Base-by-base conservation (phyloP, 345 rosid species). In the Citrus cavaleriei region DNA sequence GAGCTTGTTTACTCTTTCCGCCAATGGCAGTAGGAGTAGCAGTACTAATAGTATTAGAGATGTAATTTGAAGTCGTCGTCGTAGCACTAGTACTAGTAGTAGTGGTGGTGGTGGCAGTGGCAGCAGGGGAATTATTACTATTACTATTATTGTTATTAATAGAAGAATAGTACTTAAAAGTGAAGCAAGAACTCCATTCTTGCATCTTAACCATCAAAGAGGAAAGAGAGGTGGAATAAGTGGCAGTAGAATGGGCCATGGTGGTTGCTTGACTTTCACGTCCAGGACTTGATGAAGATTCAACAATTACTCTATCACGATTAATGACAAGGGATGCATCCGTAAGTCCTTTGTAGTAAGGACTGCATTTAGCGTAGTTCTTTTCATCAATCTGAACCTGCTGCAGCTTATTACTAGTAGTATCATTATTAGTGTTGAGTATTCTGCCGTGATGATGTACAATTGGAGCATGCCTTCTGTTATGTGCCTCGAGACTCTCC, bases 311-410 rank as follows among this genome's bases (percentile, higher is more conserved):
- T 57, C 22, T 82, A 28, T 77, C 80, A 0, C 82, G 79, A 32
- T 67, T 82, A 46, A 83, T 61, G 24, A 69, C 70, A 8, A 87
- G 90, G 49, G 91, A 80, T 6, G 82, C 74, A 78, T 90, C 86
- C 3, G 87, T 85, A 34, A 86, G 87, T 16, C 89, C 93, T 64
- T 82, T 88, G 66, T 86, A 88, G 77, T 90, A 90, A 6, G 93
- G 93, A 57, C 93, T 90, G 76, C 90, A 87, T 58, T 77, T 79
- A 10, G 70, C 62, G 66, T 54, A 54, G 58, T 85, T 81, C 83
- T 62, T 81, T 32, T 30, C 68, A 19, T 65, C 57, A 16, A 78
- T 46, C 51, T 46, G 51, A 46, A 46, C 51, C 18, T 46, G 51
- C 51, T 46, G 51, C 51, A 46, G 51, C 51, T 46, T 46, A 13